Evolutionary conservation across 2,329 filamentous ascomycete genomes (phyloP).

Genomic region (Blastomyces silverae): DNA sequence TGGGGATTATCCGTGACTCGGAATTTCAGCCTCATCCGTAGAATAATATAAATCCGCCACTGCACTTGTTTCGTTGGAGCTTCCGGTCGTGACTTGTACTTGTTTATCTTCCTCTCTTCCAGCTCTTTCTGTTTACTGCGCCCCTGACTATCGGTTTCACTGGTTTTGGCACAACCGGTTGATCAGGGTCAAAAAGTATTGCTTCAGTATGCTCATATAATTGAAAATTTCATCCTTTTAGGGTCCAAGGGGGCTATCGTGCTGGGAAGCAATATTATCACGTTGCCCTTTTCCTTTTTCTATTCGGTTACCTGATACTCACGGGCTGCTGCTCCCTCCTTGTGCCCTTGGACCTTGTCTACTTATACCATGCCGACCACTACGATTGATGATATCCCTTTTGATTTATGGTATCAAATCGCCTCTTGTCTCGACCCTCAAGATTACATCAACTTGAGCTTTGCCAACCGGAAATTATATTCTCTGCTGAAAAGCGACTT

Average conservation of each 20-base stretch:
- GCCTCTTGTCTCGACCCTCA: conserved; percentile 50
- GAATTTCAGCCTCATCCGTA: conserved; percentile 9
- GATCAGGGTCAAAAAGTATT: background rate
- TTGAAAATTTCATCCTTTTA: background rate
- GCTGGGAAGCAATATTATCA: conserved; percentile 3
- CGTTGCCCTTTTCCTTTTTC: background rate
- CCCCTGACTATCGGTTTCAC: background rate
- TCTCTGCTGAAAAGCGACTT: conserved; percentile 49
- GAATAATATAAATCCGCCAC: conserved; percentile 8
- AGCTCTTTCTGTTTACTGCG: background rate
- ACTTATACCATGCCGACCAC: conserved; percentile 11
- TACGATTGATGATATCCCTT: conserved; percentile 48
- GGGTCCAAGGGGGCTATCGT: conserved; percentile 8
- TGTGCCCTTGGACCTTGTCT: conserved; percentile 2
- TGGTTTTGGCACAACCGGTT: background rate
- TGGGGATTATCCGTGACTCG: background rate
- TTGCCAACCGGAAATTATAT: conserved; percentile 48
- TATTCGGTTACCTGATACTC: background rate
- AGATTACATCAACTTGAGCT: conserved; percentile 53
- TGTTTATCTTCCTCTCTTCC: background rate
- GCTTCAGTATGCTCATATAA: conserved; percentile 5
- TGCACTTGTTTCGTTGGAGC: background rate
- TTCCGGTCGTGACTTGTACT: no score
- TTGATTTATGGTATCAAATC: conserved; percentile 59
- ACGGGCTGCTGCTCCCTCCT: background rate